Evolutionary conservation across 1,284 basidiomycete genomes (phyloP), one percentile per base, ranked within the genome.

Genomic region (Pulveroboletus sp.): DNA sequence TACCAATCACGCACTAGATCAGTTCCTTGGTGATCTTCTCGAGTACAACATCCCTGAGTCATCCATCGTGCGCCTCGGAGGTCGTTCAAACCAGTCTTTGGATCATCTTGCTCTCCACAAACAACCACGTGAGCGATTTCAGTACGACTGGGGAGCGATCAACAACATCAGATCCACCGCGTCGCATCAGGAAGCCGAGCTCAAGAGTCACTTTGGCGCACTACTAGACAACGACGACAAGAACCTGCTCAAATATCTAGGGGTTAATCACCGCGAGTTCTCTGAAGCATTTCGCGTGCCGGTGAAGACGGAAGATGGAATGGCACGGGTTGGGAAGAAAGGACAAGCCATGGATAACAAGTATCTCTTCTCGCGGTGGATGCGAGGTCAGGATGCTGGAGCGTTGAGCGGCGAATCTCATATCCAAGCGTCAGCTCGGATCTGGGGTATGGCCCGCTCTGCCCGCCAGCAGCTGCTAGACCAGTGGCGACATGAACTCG

Each of bases 1-100:
- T 56, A 87, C 86, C 0, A 87, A 87, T 51, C 86, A 87, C 55
- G 85, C 85, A 0, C 74, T 87, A 0, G 86, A 87, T 57, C 82
- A 86, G 52, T 84, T 87, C 46, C 73, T 87, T 3, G 78, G 79
- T 35, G 81, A 84, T 47, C 76, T 87, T 3, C 65, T 87, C 18
- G 70, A 79, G 40, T 81, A 82, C 22, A 79, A 79, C 4, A 83
- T 87, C 4, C 79, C 83, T 0, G 43, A 31, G 7, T 31, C 52
- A 2, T 71, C 65, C 36, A 79, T 87, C 38, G 77, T 86, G 75
- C 15, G 86, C 4, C 70, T 87, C 0, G 85, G 85, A 0, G 77
- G 83, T 1, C 85, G 84, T 61, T 73, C 78, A 2, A 82, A 78
- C 7, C 1, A 71, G 1, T 64, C 71, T 1, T 83, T 77, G 0